Percentiles rank a stretch among this genome's conserved stretches.
Conservation (phyloP, 306 rosid genomes). For the Malus fusca region DNA sequence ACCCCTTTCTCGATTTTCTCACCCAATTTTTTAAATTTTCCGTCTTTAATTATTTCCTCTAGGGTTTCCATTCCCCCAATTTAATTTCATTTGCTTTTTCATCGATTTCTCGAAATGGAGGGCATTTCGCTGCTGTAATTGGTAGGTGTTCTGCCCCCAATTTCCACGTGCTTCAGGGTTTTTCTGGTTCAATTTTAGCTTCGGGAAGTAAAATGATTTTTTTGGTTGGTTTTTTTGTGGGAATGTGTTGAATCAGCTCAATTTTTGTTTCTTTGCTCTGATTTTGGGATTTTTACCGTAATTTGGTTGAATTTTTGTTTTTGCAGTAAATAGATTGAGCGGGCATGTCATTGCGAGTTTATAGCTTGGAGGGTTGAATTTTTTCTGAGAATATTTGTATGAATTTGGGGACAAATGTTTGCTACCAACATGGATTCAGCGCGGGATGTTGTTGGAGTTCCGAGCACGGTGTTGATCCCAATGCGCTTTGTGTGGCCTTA, state of each 20-base stretch:
- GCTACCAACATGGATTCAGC: slow-evolving; percentile 62
- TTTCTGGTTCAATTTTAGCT: slow-evolving; percentile 22
- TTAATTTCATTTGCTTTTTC: neutral
- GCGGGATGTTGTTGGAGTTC: slow-evolving; percentile 43
- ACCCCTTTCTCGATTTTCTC: slow-evolving; percentile 53
- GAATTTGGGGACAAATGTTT: slow-evolving; percentile 36
- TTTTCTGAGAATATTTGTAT: slow-evolving; percentile 8
- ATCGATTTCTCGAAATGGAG: slow-evolving; percentile 27
- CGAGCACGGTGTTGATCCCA: slow-evolving; percentile 67
- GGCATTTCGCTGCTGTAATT: neutral
- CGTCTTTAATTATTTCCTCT: slow-evolving; percentile 9
- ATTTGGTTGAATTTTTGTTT: slow-evolving; percentile 31
- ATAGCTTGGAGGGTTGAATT: slow-evolving; percentile 27
- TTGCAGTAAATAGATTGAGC: slow-evolving; percentile 21
- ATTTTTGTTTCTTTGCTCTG: slow-evolving; percentile 12
- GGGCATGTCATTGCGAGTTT: slow-evolving; percentile 28
- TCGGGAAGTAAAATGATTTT: neutral
- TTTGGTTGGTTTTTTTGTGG: neutral
- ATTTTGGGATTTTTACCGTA: slow-evolving; percentile 28
- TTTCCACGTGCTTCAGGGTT: slow-evolving; percentile 39
- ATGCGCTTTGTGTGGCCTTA: slow-evolving; percentile 92
- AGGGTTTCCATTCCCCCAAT: slow-evolving; percentile 43
- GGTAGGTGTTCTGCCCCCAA: neutral
- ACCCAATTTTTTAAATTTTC: slow-evolving; percentile 21
- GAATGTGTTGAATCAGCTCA: neutral